Conservation (phyloP, 2,329 filamentous ascomycete genomes). For the Magnaporthiopsis incrustans region DNA sequence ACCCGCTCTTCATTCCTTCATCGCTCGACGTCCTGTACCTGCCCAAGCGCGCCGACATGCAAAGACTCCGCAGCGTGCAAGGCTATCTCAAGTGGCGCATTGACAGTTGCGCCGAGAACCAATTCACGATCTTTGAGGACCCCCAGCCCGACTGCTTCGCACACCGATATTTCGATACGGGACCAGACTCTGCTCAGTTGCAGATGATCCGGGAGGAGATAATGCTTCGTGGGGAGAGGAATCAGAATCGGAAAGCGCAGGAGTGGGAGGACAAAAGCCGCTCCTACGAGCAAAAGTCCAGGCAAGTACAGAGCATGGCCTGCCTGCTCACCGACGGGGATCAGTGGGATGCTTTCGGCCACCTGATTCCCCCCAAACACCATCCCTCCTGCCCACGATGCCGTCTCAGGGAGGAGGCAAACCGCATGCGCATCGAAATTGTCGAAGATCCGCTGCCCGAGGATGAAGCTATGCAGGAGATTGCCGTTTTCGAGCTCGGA, state of each 20-base stretch:
- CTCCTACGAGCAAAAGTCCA: constrained; percentile 24
- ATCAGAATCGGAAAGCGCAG: constrained; percentile 17
- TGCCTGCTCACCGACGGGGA: constrained; percentile 21
- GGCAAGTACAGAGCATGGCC: constrained; percentile 19
- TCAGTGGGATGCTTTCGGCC: constrained; percentile 10
- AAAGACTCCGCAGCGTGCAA: constrained; percentile 41
- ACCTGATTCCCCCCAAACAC: constrained; percentile 3
- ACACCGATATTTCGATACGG: constrained; percentile 33
- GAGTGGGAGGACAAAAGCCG: constrained; percentile 25
- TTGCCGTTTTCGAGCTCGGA: constrained; percentile 32
- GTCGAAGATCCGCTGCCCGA: constrained; percentile 33
- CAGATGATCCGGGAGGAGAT: neutral
- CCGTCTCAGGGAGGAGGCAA: constrained; percentile 18
- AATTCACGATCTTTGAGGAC: constrained; percentile 39
- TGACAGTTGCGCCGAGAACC: constrained; percentile 10
- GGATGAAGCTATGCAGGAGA: constrained; percentile 20
- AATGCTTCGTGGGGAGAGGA: neutral
- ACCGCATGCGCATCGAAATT: constrained; percentile 25
- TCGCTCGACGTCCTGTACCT: constrained; percentile 49
- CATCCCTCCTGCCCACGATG: constrained; percentile 26
- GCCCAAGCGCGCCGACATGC: constrained; percentile 35
- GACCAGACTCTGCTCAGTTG: constrained; percentile 12
- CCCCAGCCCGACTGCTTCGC: constrained; percentile 35
- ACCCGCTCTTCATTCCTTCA: constrained; percentile 40
- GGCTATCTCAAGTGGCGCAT: constrained; percentile 34